Conservation (phyloP, 1,284 basidiomycete species). For the Leccinum variabile region DNA sequence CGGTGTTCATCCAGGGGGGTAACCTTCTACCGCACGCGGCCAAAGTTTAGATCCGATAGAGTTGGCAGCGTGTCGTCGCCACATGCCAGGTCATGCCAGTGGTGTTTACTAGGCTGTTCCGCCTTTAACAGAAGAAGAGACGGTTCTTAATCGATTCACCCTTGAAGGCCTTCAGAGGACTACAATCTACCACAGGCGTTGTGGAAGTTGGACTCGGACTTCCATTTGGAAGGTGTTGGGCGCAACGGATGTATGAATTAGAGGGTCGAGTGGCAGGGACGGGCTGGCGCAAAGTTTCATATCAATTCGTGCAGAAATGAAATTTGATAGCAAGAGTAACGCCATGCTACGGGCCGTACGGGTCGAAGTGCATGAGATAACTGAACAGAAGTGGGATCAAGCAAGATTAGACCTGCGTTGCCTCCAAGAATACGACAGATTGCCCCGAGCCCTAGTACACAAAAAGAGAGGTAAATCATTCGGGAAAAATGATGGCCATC, state of each 20-base stretch:
- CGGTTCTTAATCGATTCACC: slow-evolving; percentile 1
- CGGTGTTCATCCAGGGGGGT: neutral
- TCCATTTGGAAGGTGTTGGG: slow-evolving; percentile 10
- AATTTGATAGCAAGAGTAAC: slow-evolving; percentile 1
- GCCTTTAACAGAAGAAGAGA: neutral
- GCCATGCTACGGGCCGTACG: neutral
- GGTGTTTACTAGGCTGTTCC: neutral
- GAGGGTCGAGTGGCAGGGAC: slow-evolving; percentile 4
- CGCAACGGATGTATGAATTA: neutral
- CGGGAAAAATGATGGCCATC: neutral
- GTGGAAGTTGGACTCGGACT: slow-evolving; percentile 1
- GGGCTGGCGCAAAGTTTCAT: neutral
- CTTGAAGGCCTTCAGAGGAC: neutral
- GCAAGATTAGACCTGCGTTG: slow-evolving; percentile 2
- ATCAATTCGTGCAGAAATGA: neutral
- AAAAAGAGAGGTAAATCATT: neutral
- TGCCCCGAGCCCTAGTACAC: neutral
- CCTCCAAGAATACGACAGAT: neutral
- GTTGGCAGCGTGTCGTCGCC: neutral
- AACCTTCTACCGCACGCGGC: neutral
- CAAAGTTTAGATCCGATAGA: neutral
- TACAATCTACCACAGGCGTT: neutral
- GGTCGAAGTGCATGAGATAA: neutral
- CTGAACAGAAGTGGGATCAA: neutral
- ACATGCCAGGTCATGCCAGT: neutral